phyloP scores from a whole-genome alignment of 2,329 filamentous ascomycete genomes.

The Tolypocladium inflatum region DNA sequence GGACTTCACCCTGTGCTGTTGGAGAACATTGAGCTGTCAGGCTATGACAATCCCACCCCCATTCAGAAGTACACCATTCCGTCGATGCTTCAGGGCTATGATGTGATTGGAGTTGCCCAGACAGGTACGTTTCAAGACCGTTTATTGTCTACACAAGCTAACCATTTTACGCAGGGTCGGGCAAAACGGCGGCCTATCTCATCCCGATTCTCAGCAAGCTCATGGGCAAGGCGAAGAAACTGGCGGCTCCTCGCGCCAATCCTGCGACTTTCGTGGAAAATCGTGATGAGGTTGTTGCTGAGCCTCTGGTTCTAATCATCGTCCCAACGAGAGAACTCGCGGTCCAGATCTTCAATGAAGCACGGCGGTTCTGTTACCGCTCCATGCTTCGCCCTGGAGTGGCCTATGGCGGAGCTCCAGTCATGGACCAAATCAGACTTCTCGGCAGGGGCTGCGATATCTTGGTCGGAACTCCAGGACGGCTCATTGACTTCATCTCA shows the following conservation, averaged over 20 bases:
- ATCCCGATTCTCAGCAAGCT: conserved; percentile 82
- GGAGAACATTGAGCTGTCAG: conserved; percentile 64
- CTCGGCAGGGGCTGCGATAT: conserved; percentile 81
- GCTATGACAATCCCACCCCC: conserved; percentile 67
- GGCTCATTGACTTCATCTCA: conserved; percentile 75
- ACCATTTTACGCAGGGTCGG: conserved; percentile 56
- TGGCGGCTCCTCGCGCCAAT: conserved; percentile 69
- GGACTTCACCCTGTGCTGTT: conserved; percentile 79
- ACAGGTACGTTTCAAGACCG: conserved; percentile 47
- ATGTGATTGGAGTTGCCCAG: conserved; percentile 84
- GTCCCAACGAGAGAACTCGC: conserved; percentile 84
- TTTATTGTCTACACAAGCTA: not conserved
- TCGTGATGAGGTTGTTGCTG: conserved; percentile 51
- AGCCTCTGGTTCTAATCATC: conserved; percentile 81
- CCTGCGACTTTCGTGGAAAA: conserved; percentile 42
- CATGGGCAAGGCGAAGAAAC: conserved; percentile 91
- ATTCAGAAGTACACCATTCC: conserved; percentile 84
- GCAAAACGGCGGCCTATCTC: conserved; percentile 90
- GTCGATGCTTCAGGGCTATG: conserved; percentile 63
- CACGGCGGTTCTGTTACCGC: conserved; percentile 85
- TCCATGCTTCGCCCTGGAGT: conserved; percentile 91
- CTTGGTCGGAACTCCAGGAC: conserved; percentile 79
- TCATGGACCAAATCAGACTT: conserved; percentile 60
- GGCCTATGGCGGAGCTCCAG: conserved; percentile 73
- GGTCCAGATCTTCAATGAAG: conserved; percentile 91